Conservation (phyloP, 2,329 filamentous ascomycete genomes). For the Trichoderma gracile region DNA sequence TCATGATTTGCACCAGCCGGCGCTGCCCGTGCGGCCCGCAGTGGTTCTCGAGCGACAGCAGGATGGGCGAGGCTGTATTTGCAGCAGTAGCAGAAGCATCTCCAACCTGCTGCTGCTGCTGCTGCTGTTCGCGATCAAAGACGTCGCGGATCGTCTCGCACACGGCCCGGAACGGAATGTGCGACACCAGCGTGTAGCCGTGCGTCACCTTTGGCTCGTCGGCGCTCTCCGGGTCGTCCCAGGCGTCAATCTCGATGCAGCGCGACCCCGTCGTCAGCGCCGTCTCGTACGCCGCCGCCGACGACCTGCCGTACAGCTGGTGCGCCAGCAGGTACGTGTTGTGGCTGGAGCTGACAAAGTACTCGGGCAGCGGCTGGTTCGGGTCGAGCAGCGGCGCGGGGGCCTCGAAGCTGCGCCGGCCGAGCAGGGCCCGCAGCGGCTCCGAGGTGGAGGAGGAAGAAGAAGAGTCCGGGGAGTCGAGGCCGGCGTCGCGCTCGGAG, state of each 20-base stretch:
- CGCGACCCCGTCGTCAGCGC: conserved; percentile 63
- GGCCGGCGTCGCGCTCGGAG: conserved; percentile 47
- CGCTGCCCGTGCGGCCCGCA: conserved; percentile 60
- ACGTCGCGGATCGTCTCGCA: conserved; percentile 66
- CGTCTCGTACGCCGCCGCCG: conserved; percentile 62
- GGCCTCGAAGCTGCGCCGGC: conserved; percentile 58
- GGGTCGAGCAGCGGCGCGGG: conserved; percentile 57
- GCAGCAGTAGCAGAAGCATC: conserved; percentile 36
- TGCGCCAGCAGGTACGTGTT: conserved; percentile 72
- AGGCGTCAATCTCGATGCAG: conserved; percentile 74
- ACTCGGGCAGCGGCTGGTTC: conserved; percentile 63
- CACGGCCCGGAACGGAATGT: conserved; percentile 64
- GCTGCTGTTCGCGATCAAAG: conserved; percentile 55
- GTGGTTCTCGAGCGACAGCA: conserved; percentile 69
- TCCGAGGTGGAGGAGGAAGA: conserved; percentile 31
- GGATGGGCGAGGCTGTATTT: conserved; percentile 55
- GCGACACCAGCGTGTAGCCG: conserved; percentile 66
- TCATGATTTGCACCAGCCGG: conserved; percentile 65
- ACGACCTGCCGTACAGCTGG: conserved; percentile 66
- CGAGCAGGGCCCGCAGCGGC: conserved; percentile 53
- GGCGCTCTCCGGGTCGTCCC: conserved; percentile 62
- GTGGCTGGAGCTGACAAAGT: conserved; percentile 72
- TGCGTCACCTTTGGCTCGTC: conserved; percentile 71
- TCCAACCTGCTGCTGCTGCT: conserved; percentile 33
- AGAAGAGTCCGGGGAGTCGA: conserved; percentile 43